Base-by-base conservation (phyloP, 345 rosid genomes). In the Draba incana region DNA sequence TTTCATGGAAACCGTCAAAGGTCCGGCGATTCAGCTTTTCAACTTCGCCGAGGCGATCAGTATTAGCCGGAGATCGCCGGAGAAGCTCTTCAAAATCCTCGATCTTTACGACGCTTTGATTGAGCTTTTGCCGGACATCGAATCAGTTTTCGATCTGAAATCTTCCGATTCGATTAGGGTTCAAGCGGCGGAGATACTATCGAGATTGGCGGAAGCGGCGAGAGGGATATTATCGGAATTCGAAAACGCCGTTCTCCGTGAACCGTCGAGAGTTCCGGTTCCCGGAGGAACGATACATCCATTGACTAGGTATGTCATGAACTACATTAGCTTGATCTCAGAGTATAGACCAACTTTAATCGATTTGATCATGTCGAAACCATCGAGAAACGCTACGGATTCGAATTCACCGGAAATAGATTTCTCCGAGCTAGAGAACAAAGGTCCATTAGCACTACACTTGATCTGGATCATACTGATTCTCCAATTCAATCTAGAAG, bases 281-380 rank as follows among this genome's bases (percentile, higher is more conserved):
- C 98, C 97, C 1, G 98, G 96, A 20, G 98, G 98, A 24, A 92
- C 96, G 0, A 83, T 93, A 75, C 98, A 93, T 82, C 98, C 98
- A 3, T 80, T 93, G 77, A 93, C 98, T 14, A 84, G 98, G 87
- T 93, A 93, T 68, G 97, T 93, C 30, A 93, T 93, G 98, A 93
- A 93, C 73, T 93, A 93, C 69, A 90, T 86, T 39, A 90, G 92
- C 73, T 80, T 93, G 88, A 93, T 93, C 73, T 85, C 98, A 11
- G 98, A 93, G 82, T 93, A 93, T 59, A 93, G 84, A 58, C 96
- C 78, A 74, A 93, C 94, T 3, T 71, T 93, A 75, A 79, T 84
- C 35, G 90, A 82, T 71, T 86, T 93, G 73, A 93, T 93, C 37
- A 78, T 88, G 88, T 93, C 98, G 1, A 93, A 87, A 71, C 98